These are phyloP conservation scores for Malus hybrid DNA, from an alignment of 331 rosid species.

Conservation along the genomic window DNA sequence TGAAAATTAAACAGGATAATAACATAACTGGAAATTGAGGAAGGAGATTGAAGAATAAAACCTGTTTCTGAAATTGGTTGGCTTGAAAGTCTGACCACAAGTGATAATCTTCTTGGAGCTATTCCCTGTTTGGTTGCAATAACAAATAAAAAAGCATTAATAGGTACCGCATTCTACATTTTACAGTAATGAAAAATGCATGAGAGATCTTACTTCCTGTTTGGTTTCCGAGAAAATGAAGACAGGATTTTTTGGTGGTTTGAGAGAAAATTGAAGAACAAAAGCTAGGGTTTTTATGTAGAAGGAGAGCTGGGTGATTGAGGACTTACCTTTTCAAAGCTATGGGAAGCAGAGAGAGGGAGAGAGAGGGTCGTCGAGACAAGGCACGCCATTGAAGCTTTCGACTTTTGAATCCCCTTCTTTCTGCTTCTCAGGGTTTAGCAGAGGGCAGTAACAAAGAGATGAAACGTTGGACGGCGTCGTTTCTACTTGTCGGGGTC, in stretches of 20 bases:
- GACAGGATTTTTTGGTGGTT: too few relatives aligned
- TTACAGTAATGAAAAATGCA: background rate
- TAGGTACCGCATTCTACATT: background rate
- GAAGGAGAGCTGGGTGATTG: background rate
- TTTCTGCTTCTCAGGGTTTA: background rate
- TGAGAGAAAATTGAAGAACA: background rate
- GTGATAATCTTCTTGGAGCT: constrained; percentile 6
- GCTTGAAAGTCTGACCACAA: constrained; percentile 21
- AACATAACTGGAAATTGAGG: background rate
- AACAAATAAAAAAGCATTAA: background rate
- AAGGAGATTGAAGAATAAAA: constrained; percentile 19
- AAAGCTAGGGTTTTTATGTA: background rate
- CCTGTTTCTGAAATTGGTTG: constrained; percentile 33
- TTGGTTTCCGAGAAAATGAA: background rate
- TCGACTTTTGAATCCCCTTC: background rate
- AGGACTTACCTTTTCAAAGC: constrained; percentile 6
- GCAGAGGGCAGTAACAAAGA: background rate
- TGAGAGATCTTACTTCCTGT: background rate
- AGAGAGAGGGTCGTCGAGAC: background rate
- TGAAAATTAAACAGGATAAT: background rate
- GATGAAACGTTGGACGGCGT: background rate
- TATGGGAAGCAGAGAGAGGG: constrained; percentile 1
- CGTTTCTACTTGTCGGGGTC: background rate
- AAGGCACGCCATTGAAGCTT: constrained; percentile 16
- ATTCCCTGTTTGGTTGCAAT: constrained; percentile 14